Evolutionary conservation across 306 rosid species (phyloP), one percentile per base, ranked within the genome.

Genomic region (Rubus idaeus): DNA sequence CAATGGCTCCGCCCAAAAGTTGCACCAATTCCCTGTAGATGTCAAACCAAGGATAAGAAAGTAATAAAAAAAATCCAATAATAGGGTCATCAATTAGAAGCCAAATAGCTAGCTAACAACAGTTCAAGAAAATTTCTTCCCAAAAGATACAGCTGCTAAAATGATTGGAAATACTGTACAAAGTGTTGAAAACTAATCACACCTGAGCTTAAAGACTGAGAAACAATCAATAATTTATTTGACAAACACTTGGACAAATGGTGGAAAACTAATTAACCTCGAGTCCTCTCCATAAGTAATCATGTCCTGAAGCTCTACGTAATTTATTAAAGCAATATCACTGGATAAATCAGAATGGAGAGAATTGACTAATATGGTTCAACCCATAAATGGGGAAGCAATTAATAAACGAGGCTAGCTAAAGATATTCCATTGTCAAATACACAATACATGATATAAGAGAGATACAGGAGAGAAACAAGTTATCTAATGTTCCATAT

Each of bases 1-100:
- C 93, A 64, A 88, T 82, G 52, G 98, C 96, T 2, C 89, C 91
- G 5, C 55, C 92, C 80, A 95, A 79, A 75, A 87, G 97, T 74
- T 55, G 75, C 57, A 95, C 92, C 80, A 95, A 86, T 77, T 95
- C 93, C 78, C 98, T 95, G 93, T 75, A 72, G 77, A 73, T 74
- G 40, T 73, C 50, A 75, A 80, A 83, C 57, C 40, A 73, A 75
- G 4, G 74, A 42, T 66, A 37, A 82, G 65, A 78, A 18, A 18
- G 44, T 73, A 50, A 74, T 60, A 5, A 68, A 26, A 51, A 69
- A 53, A 53, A 50, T 45, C 61, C 47, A 78, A 51, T 46, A 9
- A 42, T 12, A 39, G 44, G 37, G 70, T 73, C 20, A 46, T 46
- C 35, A 39, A 75, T 40, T 53, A 37, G 49, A 77, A 70, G 46